A percentile compares a stretch with the other conserved stretches of the same genome.
These are phyloP conservation scores for Tylopilus orsonianus DNA, from an alignment of 1,284 basidiomycete genomes.

Conservation along the genomic window DNA sequence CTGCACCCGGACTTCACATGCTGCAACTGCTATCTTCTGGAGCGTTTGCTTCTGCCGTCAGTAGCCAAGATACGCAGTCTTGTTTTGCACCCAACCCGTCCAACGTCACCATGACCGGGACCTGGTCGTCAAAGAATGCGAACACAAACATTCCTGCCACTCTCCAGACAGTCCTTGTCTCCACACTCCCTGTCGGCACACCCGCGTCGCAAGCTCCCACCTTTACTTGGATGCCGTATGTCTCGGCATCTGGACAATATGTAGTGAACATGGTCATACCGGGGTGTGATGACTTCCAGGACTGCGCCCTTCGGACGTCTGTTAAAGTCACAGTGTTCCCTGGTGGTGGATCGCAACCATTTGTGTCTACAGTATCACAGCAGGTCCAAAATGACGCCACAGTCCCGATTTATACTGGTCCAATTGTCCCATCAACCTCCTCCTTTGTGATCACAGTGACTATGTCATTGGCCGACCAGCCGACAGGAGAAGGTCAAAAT, in stretches of 20 bases:
- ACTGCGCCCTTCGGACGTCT: conserved; percentile 79
- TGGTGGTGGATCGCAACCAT: conserved; percentile 61
- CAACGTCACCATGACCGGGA: conserved; percentile 60
- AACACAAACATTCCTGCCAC: conserved; percentile 80
- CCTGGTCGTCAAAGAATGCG: conserved; percentile 66
- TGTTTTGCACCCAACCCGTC: conserved; percentile 77
- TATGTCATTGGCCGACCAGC: conserved; percentile 64
- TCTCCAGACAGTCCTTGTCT: conserved; percentile 70
- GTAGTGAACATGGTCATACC: conserved; percentile 84
- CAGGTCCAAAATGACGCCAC: conserved; percentile 65
- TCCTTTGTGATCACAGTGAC: conserved; percentile 75
- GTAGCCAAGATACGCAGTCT: conserved; percentile 59
- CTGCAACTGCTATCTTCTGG: conserved; percentile 91
- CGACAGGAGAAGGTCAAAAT: conserved; percentile 57
- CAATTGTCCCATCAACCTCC: conserved; percentile 71
- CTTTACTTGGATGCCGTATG: conserved; percentile 88
- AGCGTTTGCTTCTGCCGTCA: conserved; percentile 76
- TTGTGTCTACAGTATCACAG: conserved; percentile 72
- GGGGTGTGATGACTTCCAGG: conserved; percentile 79
- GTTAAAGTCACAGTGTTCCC: conserved; percentile 86
- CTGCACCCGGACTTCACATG: conserved; percentile 81
- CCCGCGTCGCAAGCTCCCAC: conserved; percentile 61
- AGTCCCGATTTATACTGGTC: conserved; percentile 77
- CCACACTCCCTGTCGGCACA: conserved; percentile 67
- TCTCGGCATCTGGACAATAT: conserved; percentile 86